These are phyloP conservation scores for Neonothopanus nambi DNA, from an alignment of 1,284 basidiomycete species.

Conservation along the genomic window DNA sequence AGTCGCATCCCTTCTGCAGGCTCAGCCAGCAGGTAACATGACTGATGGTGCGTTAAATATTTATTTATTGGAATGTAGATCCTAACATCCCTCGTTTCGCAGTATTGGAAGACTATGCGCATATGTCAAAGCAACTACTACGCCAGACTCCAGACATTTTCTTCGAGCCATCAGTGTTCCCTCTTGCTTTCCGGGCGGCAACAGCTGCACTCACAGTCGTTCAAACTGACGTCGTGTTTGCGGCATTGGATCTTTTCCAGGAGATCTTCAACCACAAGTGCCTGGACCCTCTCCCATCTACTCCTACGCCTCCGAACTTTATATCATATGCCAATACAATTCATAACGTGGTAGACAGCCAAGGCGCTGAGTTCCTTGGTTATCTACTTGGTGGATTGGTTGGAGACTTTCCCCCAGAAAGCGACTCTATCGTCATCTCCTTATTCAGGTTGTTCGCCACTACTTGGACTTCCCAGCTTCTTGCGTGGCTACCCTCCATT, in stretches of 20 bases:
- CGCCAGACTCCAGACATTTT: constrained; percentile 74
- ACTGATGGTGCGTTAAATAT: constrained; percentile 70
- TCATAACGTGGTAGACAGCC: constrained; percentile 66
- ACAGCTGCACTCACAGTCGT: constrained; percentile 80
- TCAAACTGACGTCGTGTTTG: constrained; percentile 79
- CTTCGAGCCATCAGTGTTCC: constrained; percentile 76
- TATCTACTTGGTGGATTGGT: constrained; percentile 80
- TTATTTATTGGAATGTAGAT: constrained; percentile 14
- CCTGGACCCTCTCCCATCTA: constrained; percentile 41
- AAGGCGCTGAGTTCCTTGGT: constrained; percentile 74
- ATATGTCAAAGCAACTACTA: constrained; percentile 74
- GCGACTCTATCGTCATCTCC: constrained; percentile 71
- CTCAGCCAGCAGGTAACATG: constrained; percentile 67
- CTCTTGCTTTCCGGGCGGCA: constrained; percentile 72
- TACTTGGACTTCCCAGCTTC: constrained; percentile 67
- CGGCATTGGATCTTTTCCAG: constrained; percentile 80
- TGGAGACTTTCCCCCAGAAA: constrained; percentile 88
- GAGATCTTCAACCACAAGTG: constrained; percentile 74
- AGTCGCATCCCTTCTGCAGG: constrained; percentile 63
- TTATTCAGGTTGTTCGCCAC: constrained; percentile 74
- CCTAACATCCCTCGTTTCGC: constrained; percentile 7
- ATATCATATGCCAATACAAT: constrained; percentile 68
- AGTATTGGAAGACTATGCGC: constrained; percentile 97
- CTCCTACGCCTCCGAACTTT: constrained; percentile 58
- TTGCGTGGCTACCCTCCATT: constrained; percentile 72